Evolutionary conservation across 805 yeast genomes (phyloP), one percentile per base, ranked within the genome.

Genomic region (Candida taoyuanica): DNA sequence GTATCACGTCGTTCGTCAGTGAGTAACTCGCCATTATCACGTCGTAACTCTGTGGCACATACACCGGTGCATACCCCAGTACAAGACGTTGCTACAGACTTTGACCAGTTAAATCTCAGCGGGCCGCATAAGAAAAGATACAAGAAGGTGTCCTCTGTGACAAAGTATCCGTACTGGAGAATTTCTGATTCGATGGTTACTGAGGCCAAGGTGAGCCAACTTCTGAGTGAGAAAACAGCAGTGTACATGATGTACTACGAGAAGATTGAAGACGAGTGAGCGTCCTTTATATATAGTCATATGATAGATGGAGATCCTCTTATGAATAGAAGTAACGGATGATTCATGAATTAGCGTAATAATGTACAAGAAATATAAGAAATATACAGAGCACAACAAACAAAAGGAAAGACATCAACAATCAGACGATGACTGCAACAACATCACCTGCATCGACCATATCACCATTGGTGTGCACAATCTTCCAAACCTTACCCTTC

Each of bases 361-460:
- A 33, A 11, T 17, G 9, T 23, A 29, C 15, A 36, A 21, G 12
- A 24, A 29, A 28, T 14, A 23, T 30, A 31, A 31, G 11, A 32
- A 29, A 23, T 16, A 28, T 35, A n/a, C n/a, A n/a, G n/a, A n/a
- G n/a, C n/a, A n/a, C n/a, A n/a, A 32, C 39, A 40, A 31, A 34
- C 24, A 31, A 14, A 18, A 20, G 25, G 33, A 18, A n/a, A 7
- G 31, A 12, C 5, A 23, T 16, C 5, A 15, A 7, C 7, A n/a
- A 24, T 21, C 58, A 74, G 59, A 76, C 80, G 29, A 84, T 65
- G 17, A 89, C 95, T 35, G 82, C 97, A 33, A 93, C 96, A 45
- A 87, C 65, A 60, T 93, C 98, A 47, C 98, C 98, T 28, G 96
- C 87, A 43, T 91, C 97, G 29, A 91, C 95, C 84, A 93, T 85